Evolutionary conservation across 116 monocot species (phyloP).

Genomic region (Iris pallida): DNA sequence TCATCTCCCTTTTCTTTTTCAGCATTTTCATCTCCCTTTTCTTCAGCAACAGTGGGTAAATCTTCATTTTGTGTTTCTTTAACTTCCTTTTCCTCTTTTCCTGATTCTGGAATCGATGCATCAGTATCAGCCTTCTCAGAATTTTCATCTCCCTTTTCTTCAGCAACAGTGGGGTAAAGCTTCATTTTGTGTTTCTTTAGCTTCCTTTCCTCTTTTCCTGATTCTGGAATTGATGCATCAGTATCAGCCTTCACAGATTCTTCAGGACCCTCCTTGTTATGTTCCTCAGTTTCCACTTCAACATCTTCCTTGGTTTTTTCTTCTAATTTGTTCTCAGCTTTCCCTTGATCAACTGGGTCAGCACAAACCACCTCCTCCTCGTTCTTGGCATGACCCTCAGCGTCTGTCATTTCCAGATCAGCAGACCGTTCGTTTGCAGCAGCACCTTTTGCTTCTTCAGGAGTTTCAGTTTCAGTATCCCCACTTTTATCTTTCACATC

Average conservation of each 20-base stretch:
- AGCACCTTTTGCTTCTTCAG: not conserved
- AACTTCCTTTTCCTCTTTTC: not conserved
- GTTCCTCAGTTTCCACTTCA: not conserved
- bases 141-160: too few species aligned
- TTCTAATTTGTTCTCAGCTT: not conserved
- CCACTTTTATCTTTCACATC: constrained; percentile 1
- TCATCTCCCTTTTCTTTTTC: not conserved
- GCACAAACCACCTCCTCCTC: not conserved
- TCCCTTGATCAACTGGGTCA: not conserved
- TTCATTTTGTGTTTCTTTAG: too few species aligned
- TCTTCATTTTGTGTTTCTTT: not conserved
- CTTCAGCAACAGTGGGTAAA: not conserved
- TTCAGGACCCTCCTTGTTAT: not conserved
- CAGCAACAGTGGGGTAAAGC: too few species aligned
- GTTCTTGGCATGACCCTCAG: not conserved
- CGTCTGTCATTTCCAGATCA: not conserved
- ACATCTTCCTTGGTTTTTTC: not conserved
- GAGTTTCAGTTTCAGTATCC: not conserved
- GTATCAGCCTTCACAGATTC: not conserved
- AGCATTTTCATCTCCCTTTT: not conserved
- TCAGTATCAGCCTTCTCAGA: too few species aligned
- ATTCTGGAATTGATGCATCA: too few species aligned
- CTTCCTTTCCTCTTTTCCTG: too few species aligned
- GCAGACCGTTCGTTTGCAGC: constrained; percentile 2
- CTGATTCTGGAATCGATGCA: not conserved